Evolutionary conservation across 345 rosid genomes (phyloP).

Genomic region (Eucalyptus pauciflora): DNA sequence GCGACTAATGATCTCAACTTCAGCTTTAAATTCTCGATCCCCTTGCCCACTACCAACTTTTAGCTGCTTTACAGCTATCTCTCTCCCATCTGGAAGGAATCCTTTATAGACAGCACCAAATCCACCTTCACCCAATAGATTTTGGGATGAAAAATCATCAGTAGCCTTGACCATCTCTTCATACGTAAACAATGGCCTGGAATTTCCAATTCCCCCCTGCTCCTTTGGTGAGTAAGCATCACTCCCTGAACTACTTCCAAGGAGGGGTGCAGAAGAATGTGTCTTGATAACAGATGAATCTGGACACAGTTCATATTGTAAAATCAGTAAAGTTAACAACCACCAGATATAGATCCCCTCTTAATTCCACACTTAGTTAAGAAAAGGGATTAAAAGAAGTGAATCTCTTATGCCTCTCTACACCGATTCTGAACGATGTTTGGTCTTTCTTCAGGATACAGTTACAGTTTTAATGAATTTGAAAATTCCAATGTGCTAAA

Average conservation of each 20-base stretch:
- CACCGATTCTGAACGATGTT: background rate
- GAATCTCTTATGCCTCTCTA: background rate
- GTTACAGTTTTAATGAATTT: background rate
- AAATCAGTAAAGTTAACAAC: background rate
- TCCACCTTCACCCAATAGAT: slow-evolving; percentile 92
- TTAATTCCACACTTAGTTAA: background rate
- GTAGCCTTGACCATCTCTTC: slow-evolving; percentile 72
- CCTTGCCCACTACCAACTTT: slow-evolving; percentile 86
- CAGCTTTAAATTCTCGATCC: slow-evolving; percentile 88
- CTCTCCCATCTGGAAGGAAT: slow-evolving; percentile 69
- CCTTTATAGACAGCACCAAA: slow-evolving; percentile 91
- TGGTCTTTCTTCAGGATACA: background rate
- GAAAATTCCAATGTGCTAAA: background rate
- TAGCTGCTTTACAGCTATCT: slow-evolving; percentile 81
- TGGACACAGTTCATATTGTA: slow-evolving; percentile 15
- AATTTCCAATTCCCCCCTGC: slow-evolving; percentile 64
- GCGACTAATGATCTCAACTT: slow-evolving; percentile 89
- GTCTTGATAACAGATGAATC: slow-evolving; percentile 41
- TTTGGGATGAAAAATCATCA: slow-evolving; percentile 62
- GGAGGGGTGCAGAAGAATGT: slow-evolving; percentile 53
- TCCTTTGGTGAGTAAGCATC: slow-evolving; percentile 37
- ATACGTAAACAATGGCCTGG: slow-evolving; percentile 56
- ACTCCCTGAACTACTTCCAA: slow-evolving; percentile 54
- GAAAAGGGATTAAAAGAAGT: background rate
- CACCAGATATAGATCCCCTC: background rate